These are phyloP conservation scores for Metarhizium anisopliae DNA, from an alignment of 2,329 filamentous ascomycete species.

Conservation along the genomic window DNA sequence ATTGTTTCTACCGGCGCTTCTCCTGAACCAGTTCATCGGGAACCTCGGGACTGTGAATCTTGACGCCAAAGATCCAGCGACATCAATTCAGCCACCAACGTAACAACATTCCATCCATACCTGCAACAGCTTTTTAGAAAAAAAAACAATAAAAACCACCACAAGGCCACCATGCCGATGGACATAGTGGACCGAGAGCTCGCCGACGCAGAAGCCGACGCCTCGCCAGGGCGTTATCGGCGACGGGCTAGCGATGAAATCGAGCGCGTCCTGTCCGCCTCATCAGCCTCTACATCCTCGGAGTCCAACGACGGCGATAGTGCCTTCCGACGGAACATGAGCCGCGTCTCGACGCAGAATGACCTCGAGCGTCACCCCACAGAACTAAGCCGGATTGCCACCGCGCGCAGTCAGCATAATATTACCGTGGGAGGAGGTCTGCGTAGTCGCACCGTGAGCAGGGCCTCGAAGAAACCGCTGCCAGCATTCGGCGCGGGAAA, in stretches of 20 bases:
- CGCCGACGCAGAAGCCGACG: slow-evolving; percentile 44
- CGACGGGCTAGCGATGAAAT: slow-evolving; percentile 43
- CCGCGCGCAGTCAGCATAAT: slow-evolving; percentile 60
- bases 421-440: slow-evolving; percentile 55
- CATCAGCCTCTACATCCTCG: slow-evolving; percentile 40
- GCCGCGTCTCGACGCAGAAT: slow-evolving; percentile 52
- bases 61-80: not conserved
- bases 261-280: slow-evolving; percentile 48
- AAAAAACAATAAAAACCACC: not conserved
- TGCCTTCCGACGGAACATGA: slow-evolving; percentile 39
- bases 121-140: not conserved
- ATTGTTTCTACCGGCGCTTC: no score
- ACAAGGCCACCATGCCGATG: slow-evolving; percentile 26
- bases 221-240: slow-evolving; percentile 31
- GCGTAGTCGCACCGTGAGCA: slow-evolving; percentile 27
- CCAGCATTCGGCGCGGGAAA: slow-evolving; percentile 68
- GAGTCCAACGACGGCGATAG: slow-evolving; percentile 29
- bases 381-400: slow-evolving; percentile 62
- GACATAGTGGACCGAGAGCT: slow-evolving; percentile 47
- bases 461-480: slow-evolving; percentile 48
- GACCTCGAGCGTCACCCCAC: slow-evolving; percentile 64
- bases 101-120: not conserved
- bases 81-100: not conserved
- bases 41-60: no score
- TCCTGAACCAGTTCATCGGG: no score